A percentile compares a stretch with the other conserved stretches of the same genome.
These are phyloP conservation scores for Colletotrichum cereale DNA, from an alignment of 2,329 filamentous ascomycete genomes.

Conservation along the genomic window DNA sequence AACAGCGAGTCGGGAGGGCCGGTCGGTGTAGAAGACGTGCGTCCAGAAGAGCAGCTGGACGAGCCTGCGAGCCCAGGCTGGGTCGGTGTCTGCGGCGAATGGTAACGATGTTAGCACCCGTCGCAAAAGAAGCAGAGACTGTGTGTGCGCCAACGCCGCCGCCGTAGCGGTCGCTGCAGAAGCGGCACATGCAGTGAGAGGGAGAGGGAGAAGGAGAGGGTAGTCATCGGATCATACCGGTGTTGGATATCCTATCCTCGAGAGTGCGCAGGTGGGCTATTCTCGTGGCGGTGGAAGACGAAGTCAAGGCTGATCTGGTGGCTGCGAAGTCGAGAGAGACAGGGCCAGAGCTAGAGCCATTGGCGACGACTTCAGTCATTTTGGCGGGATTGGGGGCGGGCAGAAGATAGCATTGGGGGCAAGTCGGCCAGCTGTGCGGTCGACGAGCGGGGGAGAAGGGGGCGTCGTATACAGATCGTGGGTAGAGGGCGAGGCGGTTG, in stretches of 20 bases:
- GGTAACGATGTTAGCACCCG: slow-evolving; percentile 29
- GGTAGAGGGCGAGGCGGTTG: background rate
- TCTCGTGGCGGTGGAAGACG: slow-evolving; percentile 71
- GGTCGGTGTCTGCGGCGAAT: slow-evolving; percentile 57
- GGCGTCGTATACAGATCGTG: slow-evolving; percentile 6
- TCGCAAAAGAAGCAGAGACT: background rate
- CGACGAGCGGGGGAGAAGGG: slow-evolving; percentile 16
- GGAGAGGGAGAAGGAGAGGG: background rate
- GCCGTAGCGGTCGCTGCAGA: background rate
- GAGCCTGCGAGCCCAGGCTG: slow-evolving; percentile 64
- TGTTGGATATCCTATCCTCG: slow-evolving; percentile 67
- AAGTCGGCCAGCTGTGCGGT: slow-evolving; percentile 29
- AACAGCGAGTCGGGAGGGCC: slow-evolving; percentile 84
- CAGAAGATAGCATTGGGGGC: slow-evolving; percentile 40
- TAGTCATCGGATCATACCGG: slow-evolving; percentile 58
- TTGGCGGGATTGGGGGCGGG: slow-evolving; percentile 47
- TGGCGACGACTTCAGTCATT: slow-evolving; percentile 64
- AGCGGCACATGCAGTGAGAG: background rate
- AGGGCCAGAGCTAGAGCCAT: slow-evolving; percentile 48
- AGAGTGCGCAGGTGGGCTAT: slow-evolving; percentile 67
- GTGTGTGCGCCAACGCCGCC: background rate
- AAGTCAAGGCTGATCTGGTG: slow-evolving; percentile 65
- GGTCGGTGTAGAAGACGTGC: slow-evolving; percentile 88
- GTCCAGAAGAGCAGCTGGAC: slow-evolving; percentile 86
- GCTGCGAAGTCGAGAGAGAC: slow-evolving; percentile 63